Evolutionary conservation across 768 basidiomycete species (phyloP).

Genomic region (Russula lepida): DNA sequence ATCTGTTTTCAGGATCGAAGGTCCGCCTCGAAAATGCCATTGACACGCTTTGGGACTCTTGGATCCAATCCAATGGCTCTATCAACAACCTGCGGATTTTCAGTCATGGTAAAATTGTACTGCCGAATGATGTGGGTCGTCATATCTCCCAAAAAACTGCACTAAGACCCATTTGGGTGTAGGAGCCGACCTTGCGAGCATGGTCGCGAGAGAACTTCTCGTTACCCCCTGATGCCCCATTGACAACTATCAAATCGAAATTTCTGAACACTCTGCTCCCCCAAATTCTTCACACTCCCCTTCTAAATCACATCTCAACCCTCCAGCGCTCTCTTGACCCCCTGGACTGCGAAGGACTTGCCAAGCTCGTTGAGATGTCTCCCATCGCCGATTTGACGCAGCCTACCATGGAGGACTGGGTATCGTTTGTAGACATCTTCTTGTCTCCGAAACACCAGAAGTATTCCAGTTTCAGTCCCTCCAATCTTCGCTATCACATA

Average conservation of each 20-base stretch:
- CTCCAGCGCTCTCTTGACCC: constrained; percentile 15
- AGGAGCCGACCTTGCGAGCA: constrained; percentile 1
- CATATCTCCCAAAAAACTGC: neutral
- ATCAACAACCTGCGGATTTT: constrained; percentile 84
- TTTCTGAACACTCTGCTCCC: constrained; percentile 45
- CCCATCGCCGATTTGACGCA: constrained; percentile 27
- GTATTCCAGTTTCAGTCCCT: constrained; percentile 33
- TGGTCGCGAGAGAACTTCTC: constrained; percentile 14
- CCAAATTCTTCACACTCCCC: constrained; percentile 37
- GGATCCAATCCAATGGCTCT: constrained; percentile 54
- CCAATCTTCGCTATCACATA: constrained; percentile 51
- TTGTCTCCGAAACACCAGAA: constrained; percentile 31
- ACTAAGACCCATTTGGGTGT: constrained; percentile 3
- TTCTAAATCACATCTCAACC: constrained; percentile 1
- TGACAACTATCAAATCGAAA: constrained; percentile 33
- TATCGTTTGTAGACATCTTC: constrained; percentile 51
- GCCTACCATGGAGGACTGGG: constrained; percentile 59
- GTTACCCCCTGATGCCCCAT: neutral
- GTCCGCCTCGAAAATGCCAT: constrained; percentile 58
- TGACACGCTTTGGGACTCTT: constrained; percentile 60
- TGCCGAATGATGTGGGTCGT: constrained; percentile 47
- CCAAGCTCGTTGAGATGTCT: neutral
- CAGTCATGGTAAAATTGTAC: constrained; percentile 49
- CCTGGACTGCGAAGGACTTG: constrained; percentile 18
- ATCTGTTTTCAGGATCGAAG: constrained; percentile 71